These are phyloP conservation scores for Pseudogymnoascus sp. DNA, from an alignment of 2,329 filamentous ascomycete species.

Conservation along the genomic window DNA sequence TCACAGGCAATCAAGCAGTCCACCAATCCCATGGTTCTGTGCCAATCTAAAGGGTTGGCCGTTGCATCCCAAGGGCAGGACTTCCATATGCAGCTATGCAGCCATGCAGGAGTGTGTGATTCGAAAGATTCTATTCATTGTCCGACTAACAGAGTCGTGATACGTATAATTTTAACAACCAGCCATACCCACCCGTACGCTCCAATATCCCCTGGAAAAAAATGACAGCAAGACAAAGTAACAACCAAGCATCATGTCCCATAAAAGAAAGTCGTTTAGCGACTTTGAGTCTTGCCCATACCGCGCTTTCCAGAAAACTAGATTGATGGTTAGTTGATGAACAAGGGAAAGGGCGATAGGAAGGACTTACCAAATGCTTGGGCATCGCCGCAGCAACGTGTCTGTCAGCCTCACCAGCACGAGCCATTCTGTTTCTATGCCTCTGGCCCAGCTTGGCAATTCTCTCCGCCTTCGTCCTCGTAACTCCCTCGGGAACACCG, in stretches of 20 bases:
- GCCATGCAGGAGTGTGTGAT: not conserved
- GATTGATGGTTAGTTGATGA: conserved; percentile 27
- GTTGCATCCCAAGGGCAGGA: not conserved
- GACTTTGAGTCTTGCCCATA: conserved; percentile 77
- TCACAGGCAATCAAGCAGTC: not conserved
- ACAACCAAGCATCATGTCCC: conserved; percentile 5
- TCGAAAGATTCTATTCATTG: conserved; percentile 10
- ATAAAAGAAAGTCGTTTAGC: conserved; percentile 37
- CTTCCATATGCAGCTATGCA: not conserved
- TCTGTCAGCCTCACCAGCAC: conserved; percentile 93
- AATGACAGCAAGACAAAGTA: conserved; percentile 9
- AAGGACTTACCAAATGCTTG: conserved; percentile 76
- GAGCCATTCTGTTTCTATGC: conserved; percentile 97
- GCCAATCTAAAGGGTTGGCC: not conserved
- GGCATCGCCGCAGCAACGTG: conserved; percentile 72
- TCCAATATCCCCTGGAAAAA: conserved; percentile 6
- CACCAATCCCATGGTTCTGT: not conserved
- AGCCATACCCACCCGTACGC: conserved; percentile 4
- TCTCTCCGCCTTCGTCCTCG: conserved; percentile 73
- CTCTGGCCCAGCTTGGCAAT: conserved; percentile 86
- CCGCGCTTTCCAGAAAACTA: conserved; percentile 85
- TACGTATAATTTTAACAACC: conserved; percentile 10
- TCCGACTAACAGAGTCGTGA: conserved; percentile 4
- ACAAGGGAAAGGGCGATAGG: conserved; percentile 8
- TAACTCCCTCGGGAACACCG: conserved; percentile 61